Evolutionary conservation across 2,329 filamentous ascomycete species (phyloP).

Genomic region (Didymellaceae sp.): DNA sequence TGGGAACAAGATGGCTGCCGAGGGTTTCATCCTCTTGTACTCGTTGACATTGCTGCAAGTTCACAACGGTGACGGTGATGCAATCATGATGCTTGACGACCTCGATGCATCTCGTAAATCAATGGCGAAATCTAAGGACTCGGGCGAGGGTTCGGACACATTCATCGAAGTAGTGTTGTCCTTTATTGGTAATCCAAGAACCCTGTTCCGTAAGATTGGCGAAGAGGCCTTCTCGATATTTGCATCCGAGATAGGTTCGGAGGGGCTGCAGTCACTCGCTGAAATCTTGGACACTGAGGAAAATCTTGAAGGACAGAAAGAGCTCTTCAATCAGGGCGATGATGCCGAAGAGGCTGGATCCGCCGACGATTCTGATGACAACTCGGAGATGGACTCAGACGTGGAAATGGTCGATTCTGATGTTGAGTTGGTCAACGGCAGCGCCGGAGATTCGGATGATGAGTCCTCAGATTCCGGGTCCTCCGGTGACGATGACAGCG

Average conservation of each 20-base stretch:
- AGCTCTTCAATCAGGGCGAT: constrained; percentile 75
- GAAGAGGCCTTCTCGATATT: constrained; percentile 89
- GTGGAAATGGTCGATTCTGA: constrained; percentile 52
- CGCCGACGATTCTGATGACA: constrained; percentile 56
- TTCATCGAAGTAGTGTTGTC: constrained; percentile 90
- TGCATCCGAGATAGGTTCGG: constrained; percentile 73
- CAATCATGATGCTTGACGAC: constrained; percentile 80
- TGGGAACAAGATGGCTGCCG: constrained; percentile 50
- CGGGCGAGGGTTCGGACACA: constrained; percentile 34
- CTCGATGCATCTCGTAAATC: constrained; percentile 76
- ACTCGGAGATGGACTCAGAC: constrained; percentile 53
- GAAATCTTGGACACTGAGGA: constrained; percentile 81
- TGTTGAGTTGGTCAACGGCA: constrained; percentile 28
- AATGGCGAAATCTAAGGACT: constrained; percentile 54
- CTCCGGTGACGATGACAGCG: constrained; percentile 30
- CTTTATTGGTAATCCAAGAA: constrained; percentile 84
- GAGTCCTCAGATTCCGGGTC: constrained; percentile 29
- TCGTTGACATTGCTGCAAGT: constrained; percentile 85
- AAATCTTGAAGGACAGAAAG: constrained; percentile 80
- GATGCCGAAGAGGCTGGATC: constrained; percentile 51
- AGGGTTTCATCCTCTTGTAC: constrained; percentile 80
- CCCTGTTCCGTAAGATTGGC: constrained; percentile 82
- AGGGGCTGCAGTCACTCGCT: constrained; percentile 71
- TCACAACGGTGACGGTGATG: constrained; percentile 88
- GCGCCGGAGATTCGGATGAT: constrained; percentile 34